Base-by-base conservation (phyloP, 2,329 filamentous ascomycete genomes). In the Botryotinia narcissicola region DNA sequence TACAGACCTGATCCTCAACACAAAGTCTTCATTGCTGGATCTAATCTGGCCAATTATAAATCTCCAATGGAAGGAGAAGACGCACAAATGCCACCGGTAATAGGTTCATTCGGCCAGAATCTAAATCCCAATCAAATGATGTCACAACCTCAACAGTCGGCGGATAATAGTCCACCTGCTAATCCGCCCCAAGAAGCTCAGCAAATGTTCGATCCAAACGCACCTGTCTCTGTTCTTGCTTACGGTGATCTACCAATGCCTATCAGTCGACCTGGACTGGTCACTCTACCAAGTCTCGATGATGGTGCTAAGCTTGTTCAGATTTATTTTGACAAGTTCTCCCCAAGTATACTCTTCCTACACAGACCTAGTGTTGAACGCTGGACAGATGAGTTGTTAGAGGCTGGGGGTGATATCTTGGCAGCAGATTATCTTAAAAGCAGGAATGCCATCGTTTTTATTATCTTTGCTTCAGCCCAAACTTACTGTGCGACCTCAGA, bases 301-400 rank as follows among this genome's bases (percentile, higher is more conserved):
- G 61, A 74, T 22, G 76, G 74, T 18, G 35, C 74, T 25, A 66
- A 32, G 12, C 18, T 80, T 81, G 12, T 90, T 6, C 82, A 83
- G 5, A 81, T 87, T 10, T 90, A 90, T 71, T 90, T 90, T 75
- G 87, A 90, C 60, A 87, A 87, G 68, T 87, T 87, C 12, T 87
- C 88, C 32, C 87, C 88, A 0, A 90, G 88, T 0, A 88, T 90
- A 74, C 84, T 46, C 3, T 87, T 89, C 70, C 77, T 90, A n/a
- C 87, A 90, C 76, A 82, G 86, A 0, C 86, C 86, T 0, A 86
- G 84, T 2, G 84, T 88, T 0, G 84, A 87, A 68, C 70, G 75
- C 0, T 89, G 87, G 86, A 76, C 86, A 5, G 78, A 82, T n/a
- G 83, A 85, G 32, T 83, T 86, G 51, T 86, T 87, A 71, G 82